Percentiles rank a stretch among this genome's conserved stretches.
phyloP scores from a whole-genome alignment of 176 grass and related monocot genomes.

The Juncus effusus region DNA sequence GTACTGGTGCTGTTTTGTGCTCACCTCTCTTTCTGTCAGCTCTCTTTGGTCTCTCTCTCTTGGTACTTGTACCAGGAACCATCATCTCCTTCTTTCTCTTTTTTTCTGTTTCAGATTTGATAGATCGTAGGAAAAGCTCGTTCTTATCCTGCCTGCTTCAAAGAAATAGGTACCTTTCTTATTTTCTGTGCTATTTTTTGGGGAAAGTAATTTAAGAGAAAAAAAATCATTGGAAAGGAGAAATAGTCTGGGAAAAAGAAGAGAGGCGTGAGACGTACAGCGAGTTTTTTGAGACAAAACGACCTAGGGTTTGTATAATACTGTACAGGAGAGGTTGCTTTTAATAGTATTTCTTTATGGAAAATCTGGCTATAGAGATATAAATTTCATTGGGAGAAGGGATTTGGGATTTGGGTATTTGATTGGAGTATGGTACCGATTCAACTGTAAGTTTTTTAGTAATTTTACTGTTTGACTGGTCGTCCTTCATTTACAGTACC shows the following conservation, averaged over 20 bases:
- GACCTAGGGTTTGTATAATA: constrained; percentile 5
- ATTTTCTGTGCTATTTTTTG: constrained; percentile 27
- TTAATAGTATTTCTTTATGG: constrained; percentile 1
- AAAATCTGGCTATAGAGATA: too few species aligned
- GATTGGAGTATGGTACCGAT: constrained; percentile 15
- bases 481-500: neutral
- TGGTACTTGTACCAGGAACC: constrained; percentile 28
- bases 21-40: constrained; percentile 33
- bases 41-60: constrained; percentile 3
- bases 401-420: constrained; percentile 7
- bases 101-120: constrained; percentile 29
- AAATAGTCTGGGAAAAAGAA: neutral
- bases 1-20: constrained; percentile 34
- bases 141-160: neutral
- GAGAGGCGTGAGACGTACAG: constrained; percentile 7
- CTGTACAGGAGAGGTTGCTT: constrained; percentile 3
- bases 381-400: constrained; percentile 6
- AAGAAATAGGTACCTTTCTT: constrained; percentile 22
- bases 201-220: constrained; percentile 6
- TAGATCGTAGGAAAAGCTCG: constrained; percentile 13
- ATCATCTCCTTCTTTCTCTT: neutral
- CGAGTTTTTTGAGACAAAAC: constrained; percentile 14
- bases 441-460: neutral
- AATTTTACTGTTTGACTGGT: constrained; percentile 29
- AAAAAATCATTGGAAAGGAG: constrained; percentile 18